These are phyloP conservation scores for Coniella lustricola DNA, from an alignment of 2,329 filamentous ascomycete genomes.

Conservation along the genomic window DNA sequence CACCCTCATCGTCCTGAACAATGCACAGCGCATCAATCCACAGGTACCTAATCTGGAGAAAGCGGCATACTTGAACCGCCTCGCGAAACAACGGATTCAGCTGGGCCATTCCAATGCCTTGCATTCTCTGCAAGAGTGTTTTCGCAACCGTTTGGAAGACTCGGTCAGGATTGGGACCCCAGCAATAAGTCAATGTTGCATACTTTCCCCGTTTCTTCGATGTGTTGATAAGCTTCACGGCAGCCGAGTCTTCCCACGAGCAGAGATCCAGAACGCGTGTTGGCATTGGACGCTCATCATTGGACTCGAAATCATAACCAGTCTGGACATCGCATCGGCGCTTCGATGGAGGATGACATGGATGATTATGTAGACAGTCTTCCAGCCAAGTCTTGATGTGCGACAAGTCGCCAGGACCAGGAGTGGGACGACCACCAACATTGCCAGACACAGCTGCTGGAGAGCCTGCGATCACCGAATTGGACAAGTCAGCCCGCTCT, in stretches of 20 bases:
- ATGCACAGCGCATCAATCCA: slow-evolving; percentile 3
- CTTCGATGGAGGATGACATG: not conserved
- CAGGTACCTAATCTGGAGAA: not conserved
- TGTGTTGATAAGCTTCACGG: not conserved
- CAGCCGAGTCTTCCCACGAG: not conserved
- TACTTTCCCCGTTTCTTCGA: not conserved
- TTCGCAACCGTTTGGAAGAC: not conserved
- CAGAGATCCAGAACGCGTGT: not conserved
- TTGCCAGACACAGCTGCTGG: not conserved
- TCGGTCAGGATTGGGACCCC: not conserved
- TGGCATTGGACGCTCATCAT: not conserved
- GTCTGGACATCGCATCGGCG: not conserved
- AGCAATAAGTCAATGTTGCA: not conserved
- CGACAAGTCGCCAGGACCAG: not conserved
- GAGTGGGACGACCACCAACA: not conserved
- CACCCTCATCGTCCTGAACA: not conserved
- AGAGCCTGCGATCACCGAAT: not conserved
- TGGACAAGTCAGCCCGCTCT: not conserved
- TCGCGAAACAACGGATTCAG: not conserved
- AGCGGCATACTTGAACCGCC: not conserved
- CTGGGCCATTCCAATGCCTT: not conserved
- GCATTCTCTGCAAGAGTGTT: not conserved
- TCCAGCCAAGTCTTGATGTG: not conserved
- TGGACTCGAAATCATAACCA: too few species aligned
- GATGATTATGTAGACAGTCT: not conserved